phyloP scores from a whole-genome alignment of 257 asterid genomes.

The Linaria vulgaris region DNA sequence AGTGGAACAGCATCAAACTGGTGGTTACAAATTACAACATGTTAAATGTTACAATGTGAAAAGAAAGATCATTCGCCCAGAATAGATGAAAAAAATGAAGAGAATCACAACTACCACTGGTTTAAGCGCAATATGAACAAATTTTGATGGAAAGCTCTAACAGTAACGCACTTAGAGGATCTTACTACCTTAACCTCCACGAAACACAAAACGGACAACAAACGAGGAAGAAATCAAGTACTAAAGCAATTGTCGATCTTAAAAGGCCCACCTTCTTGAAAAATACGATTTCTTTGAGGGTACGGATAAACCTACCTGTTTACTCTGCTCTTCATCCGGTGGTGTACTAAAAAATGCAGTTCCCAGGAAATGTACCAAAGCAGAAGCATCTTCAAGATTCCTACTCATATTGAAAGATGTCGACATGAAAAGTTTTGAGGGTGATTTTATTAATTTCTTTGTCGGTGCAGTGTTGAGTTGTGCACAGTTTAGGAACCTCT shows the following conservation, averaged over 20 bases:
- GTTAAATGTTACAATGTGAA: not conserved
- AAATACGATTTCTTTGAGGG: conserved; percentile 41
- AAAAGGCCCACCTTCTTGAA: conserved; percentile 54
- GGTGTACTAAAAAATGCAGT: conserved; percentile 59
- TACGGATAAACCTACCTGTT: conserved; percentile 62
- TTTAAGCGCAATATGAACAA: not conserved
- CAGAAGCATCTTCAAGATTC: conserved; percentile 86
- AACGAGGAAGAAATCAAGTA: conserved; percentile 9
- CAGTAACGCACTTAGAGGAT: not conserved
- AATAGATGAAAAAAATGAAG: not conserved
- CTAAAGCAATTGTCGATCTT: conserved; percentile 23
- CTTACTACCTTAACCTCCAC: not conserved
- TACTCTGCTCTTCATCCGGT: conserved; percentile 78
- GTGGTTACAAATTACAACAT: not conserved
- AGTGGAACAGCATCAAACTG: not conserved
- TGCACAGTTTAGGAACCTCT: conserved; percentile 71
- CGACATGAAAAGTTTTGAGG: conserved; percentile 60
- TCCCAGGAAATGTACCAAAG: conserved; percentile 66
- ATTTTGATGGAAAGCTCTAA: no score
- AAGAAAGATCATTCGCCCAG: not conserved
- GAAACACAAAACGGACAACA: not conserved
- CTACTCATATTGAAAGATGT: conserved; percentile 56
- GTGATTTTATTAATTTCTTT: conserved; percentile 41
- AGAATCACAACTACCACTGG: not conserved
- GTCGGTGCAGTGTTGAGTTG: conserved; percentile 46